Evolutionary conservation across 2,329 filamentous ascomycete genomes (phyloP), one percentile per base, ranked within the genome.

Genomic region (Hymenotorrendiella dingleyae): DNA sequence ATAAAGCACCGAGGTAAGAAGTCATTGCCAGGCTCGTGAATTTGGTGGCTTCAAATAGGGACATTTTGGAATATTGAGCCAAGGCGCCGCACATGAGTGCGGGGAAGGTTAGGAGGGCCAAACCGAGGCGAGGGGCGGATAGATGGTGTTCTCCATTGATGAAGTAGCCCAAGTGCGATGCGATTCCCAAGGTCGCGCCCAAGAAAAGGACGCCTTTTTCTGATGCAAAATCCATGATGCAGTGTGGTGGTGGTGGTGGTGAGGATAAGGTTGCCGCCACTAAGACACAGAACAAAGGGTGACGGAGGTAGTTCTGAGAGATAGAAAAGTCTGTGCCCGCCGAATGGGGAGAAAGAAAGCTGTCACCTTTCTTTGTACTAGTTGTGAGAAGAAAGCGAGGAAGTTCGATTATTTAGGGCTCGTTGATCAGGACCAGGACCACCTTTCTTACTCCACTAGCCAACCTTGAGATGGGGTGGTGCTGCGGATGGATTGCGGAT

Each of bases 131-230:
- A 21, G 40, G 22, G 11, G 30, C 40, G 11, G 40, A 16, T 26
- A 37, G 37, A 29, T 55, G 49, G 36, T 54, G 44, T 26, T 55
- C 50, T n/a, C 52, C 47, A n/a, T 39, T 48, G n/a, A 55, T 54
- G 33, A 56, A 57, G 27, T 52, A 53, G 33, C 38, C 40, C 2
- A 50, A 30, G 30, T 54, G 50, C 9, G 43, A 44, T 10, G 39
- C 23, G 3, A 54, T 8, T 4, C 49, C 51, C 24, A 43, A 29
- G 4, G 22, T 21, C 6, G 35, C 23, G 4, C 43, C 24, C 3
- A 29, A 20, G 21, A 32, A 8, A 11, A 35, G 27, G 17, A 43
- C 17, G 22, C 16, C 4, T 30, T 32, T 10, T 4, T 34, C 7
- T 6, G 29, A 26, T 8, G 29, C 14, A 17, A 29, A 19, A 21